Base-by-base conservation (phyloP, 495 filamentous ascomycete genomes). In the Chlorociboria aeruginascens region DNA sequence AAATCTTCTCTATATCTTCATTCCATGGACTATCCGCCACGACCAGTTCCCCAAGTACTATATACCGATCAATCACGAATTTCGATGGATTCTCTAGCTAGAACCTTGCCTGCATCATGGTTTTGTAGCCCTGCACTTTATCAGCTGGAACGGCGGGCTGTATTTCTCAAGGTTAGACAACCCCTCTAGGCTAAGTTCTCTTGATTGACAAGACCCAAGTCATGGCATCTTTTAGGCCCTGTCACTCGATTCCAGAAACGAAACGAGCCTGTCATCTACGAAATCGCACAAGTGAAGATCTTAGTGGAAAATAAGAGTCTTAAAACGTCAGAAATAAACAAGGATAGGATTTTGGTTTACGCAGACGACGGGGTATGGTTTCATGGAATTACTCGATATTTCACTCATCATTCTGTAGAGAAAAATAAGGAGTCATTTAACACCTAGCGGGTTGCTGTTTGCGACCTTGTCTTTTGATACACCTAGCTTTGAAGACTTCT, bases 161-260 rank as follows among this genome's bases (percentile, higher is more conserved):
- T 79, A 10, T 78, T 79, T 56, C 33, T 71, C 14, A 78, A 77
- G 70, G 69, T 73, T 25, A 72, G 72, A 69, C 70, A 73, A 51
- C 62, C 77, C 29, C 63, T 73, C 13, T 72, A 69, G 9, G 69
- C 0, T 75, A n/a, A 73, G 68, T 11, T 57, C 65, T 44, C 77
- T 76, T 56, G 53, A 61, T 4, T 25, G 20, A 25, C 20, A 25
- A 25, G 20, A n/a, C 33, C 32, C 36, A 46, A 79, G 74, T 69
- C 76, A 29, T 80, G 76, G 76, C 77, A 80, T 59, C 63, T 79
- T 30, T 66, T 80, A n/a, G 76, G 76, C n/a, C 76, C 76, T 0
- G 63, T 78, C 13, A 77, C 73, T 13, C 59, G 69, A 47, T 80
- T 80, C 56, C 61, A 66, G 37, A 56, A 59, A 8, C 55, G 63